These are phyloP conservation scores for Myxozyma melibiosi DNA, from an alignment of 805 yeast genomes.

Conservation along the genomic window DNA sequence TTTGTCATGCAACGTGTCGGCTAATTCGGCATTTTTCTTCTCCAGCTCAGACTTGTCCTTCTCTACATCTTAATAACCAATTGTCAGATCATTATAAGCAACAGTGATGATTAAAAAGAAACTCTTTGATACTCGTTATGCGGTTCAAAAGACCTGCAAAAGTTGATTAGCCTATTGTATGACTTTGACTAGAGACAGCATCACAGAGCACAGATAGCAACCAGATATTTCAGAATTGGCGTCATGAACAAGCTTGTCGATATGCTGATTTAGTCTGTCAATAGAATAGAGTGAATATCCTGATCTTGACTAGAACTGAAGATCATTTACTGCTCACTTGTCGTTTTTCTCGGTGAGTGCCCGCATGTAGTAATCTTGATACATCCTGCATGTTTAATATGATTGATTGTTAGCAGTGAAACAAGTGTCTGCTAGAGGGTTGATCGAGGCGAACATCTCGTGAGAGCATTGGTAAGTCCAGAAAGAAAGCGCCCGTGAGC, in stretches of 20 bases:
- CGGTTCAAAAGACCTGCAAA: slow-evolving; percentile 6
- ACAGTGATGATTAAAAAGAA: neutral
- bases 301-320: neutral
- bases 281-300: neutral
- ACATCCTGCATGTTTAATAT: slow-evolving; percentile 6
- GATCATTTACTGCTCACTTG: slow-evolving; percentile 1
- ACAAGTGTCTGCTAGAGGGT: neutral
- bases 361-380: slow-evolving; percentile 16
- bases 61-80: neutral
- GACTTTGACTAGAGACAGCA: neutral
- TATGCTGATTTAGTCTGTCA: slow-evolving; percentile 7
- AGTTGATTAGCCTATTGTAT: no score
- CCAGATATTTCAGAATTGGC: slow-evolving; percentile 24
- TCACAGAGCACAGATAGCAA: neutral
- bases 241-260: slow-evolving; percentile 11
- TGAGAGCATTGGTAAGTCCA: slow-evolving; percentile 26
- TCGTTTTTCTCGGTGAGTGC: slow-evolving; percentile 11
- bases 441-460: slow-evolving; percentile 8
- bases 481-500: slow-evolving; percentile 17
- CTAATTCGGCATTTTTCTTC: slow-evolving; percentile 10
- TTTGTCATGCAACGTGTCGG: slow-evolving; percentile 12
- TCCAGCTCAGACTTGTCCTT: slow-evolving; percentile 9
- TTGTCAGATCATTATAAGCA: neutral
- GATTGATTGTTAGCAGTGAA: neutral
- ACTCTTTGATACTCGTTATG: neutral